Base-by-base conservation (phyloP, 176 grass and related monocot species). In the Aegilops tauschii region DNA sequence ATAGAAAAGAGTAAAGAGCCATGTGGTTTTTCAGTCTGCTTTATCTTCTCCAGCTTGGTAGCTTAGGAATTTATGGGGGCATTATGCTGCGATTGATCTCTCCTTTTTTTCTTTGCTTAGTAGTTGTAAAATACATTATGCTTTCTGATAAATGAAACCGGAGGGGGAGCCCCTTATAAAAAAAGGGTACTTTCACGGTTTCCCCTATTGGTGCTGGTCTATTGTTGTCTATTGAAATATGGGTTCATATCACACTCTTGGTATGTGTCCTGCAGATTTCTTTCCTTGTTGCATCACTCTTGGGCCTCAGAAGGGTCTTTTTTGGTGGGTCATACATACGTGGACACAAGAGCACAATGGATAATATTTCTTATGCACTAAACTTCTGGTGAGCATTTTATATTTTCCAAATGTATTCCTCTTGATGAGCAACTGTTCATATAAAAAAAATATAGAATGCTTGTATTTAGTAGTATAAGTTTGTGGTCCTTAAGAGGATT, bases 261-360 rank as follows among this genome's bases (percentile, higher is more conserved):
- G 18, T 72, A 61, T 59, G 45, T 89, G 14, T 68, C 56, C 75
- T 62, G 77, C 84, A 98, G 97, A 94, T 98, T 76, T 93, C 92
- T 25, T 98, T 92, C 79, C 97, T 98, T 93, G 97, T 98, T 64
- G 97, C 97, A 14, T 89, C 97, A 83, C 92, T 96, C 52, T 87
- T 98, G 86, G 93, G 94, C 59, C 92, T 98, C 66, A 86, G 12
- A 84, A 96, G 92, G 82, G 97, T 98, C 18, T 98, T 98, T 62
- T 98, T 98, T 80, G 97, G 94, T 83, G 97, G 97, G 88, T 98
- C 97, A 27, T 98, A 98, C 67, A 94, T 98, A 88, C 93, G 97
- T 69, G 93, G 94, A 67, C 97, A 98, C 85, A 91, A 78, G 70
- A 98, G 97, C 87, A 98, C 93, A 79, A 93, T 98, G 93, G 87